These are phyloP conservation scores for Cornus controversa DNA, from an alignment of 148 eudicot genomes.

Conservation along the genomic window DNA sequence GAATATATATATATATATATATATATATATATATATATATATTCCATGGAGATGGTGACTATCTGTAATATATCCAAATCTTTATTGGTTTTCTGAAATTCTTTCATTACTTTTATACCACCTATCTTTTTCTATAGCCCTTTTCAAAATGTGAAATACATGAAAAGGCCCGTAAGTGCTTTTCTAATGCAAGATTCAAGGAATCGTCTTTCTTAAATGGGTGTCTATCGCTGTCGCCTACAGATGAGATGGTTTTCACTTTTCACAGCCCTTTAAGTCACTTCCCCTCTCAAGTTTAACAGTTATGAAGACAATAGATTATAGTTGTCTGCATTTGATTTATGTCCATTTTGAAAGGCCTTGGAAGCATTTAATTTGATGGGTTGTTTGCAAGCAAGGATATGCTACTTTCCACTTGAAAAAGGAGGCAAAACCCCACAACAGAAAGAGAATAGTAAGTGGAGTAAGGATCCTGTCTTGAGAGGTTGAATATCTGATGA, in stretches of 20 bases:
- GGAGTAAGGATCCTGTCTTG: too few relatives aligned
- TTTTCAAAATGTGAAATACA: not conserved
- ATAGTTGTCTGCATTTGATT: constrained; percentile 17
- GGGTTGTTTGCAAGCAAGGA: too few relatives aligned
- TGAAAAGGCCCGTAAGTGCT: not conserved
- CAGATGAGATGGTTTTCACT: constrained; percentile 7
- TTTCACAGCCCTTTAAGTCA: constrained; percentile 16
- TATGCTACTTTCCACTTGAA: too few relatives aligned
- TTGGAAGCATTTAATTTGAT: constrained; percentile 5
- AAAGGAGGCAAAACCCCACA: not conserved
- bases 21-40: too few relatives aligned
- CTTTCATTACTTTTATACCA: constrained; percentile 2
- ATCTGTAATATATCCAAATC: constrained; percentile 11
- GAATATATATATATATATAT: too few relatives aligned
- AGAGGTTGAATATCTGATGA: too few relatives aligned
- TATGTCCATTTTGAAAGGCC: constrained; percentile 1
- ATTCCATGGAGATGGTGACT: constrained; percentile 17
- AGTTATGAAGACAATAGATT: constrained; percentile 4
- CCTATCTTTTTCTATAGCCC: constrained; percentile 18
- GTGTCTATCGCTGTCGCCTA: constrained; percentile 31
- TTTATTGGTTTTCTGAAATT: not conserved
- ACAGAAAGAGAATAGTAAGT: not conserved
- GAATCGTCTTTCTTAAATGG: constrained; percentile 35
- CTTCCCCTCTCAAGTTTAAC: constrained; percentile 11
- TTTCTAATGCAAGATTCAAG: constrained; percentile 20